Conservation (phyloP, 805 yeast genomes). For the Starmera pachycereana region DNA sequence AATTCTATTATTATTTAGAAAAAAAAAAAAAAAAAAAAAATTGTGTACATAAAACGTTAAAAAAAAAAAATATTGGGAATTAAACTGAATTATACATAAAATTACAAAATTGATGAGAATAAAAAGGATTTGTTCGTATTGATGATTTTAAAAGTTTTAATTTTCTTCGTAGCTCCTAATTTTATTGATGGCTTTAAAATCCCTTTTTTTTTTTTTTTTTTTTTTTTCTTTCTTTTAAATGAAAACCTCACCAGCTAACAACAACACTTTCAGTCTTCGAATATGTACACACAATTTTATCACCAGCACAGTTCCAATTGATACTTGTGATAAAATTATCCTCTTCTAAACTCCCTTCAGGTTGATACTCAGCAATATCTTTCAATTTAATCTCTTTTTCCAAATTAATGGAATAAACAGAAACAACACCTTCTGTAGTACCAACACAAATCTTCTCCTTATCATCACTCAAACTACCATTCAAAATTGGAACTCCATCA, state of each 20-base stretch:
- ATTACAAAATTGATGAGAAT: too few relatives aligned
- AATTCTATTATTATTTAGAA: too few relatives aligned
- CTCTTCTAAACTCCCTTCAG: slow-evolving; percentile 7
- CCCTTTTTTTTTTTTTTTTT: too few relatives aligned
- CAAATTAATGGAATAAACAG: slow-evolving; percentile 36
- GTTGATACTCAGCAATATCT: slow-evolving; percentile 15
- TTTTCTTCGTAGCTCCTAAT: too few relatives aligned
- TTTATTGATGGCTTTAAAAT: too few relatives aligned
- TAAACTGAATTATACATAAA: too few relatives aligned
- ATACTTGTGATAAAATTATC: slow-evolving; percentile 22
- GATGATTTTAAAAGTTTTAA: too few relatives aligned
- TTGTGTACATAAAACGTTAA: too few relatives aligned
- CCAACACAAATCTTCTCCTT: slow-evolving; percentile 46
- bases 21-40: too few relatives aligned
- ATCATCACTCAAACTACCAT: slow-evolving; percentile 42
- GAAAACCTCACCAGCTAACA: background rate
- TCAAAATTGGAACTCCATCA: slow-evolving; percentile 46
- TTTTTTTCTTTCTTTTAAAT: background rate
- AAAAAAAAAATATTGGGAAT: too few relatives aligned
- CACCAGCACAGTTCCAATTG: slow-evolving; percentile 23
- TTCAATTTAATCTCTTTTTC: slow-evolving; percentile 8
- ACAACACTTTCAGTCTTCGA: slow-evolving; percentile 19
- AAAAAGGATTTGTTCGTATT: too few relatives aligned
- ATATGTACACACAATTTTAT: slow-evolving; percentile 22
- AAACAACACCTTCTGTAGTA: slow-evolving; percentile 50